Percentiles rank a stretch among this genome's conserved stretches.
phyloP scores from a whole-genome alignment of 2,329 filamentous ascomycete species.

The Parascedosporium putredinis region DNA sequence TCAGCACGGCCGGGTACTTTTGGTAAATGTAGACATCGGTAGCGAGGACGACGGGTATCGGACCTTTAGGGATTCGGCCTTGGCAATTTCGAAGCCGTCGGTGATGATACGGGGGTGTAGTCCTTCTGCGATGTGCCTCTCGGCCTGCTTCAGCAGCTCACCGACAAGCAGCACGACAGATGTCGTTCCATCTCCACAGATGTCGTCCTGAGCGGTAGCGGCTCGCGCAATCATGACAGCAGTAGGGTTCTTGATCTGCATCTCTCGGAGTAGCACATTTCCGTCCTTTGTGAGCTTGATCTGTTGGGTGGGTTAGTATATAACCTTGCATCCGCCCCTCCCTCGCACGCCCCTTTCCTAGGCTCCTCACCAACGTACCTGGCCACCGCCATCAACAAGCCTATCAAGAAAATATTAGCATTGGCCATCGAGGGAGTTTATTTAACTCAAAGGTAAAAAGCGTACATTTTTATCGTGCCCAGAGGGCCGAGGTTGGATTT shows the following conservation, averaged over 20 bases:
- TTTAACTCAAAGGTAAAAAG: neutral
- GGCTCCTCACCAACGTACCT: slow-evolving; percentile 36
- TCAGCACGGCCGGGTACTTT: no score
- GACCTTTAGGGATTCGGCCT: slow-evolving; percentile 82
- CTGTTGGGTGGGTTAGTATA: slow-evolving; percentile 30
- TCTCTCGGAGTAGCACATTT: slow-evolving; percentile 68
- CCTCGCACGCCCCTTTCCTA: neutral
- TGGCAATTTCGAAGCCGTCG: slow-evolving; percentile 94
- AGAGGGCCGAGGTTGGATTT: slow-evolving; percentile 91
- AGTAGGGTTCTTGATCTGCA: slow-evolving; percentile 97
- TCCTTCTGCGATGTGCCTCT: slow-evolving; percentile 93
- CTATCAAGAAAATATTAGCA: slow-evolving; percentile 27
- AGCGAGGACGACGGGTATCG: no score
- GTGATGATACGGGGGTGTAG: slow-evolving; percentile 93
- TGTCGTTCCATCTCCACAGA: slow-evolving; percentile 94
- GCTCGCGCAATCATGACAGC: slow-evolving; percentile 76
- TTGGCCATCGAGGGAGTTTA: neutral
- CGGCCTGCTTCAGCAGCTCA: slow-evolving; percentile 94
- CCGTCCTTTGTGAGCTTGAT: slow-evolving; percentile 99
- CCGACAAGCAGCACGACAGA: slow-evolving; percentile 92
- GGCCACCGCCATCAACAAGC: slow-evolving; percentile 60
- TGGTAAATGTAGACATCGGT: no score
- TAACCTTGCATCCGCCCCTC: neutral
- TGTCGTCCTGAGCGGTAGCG: slow-evolving; percentile 95
- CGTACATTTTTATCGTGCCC: slow-evolving; percentile 91